Conservation (phyloP, 305 asterid species). For the Stenogyne calaminthoides region DNA sequence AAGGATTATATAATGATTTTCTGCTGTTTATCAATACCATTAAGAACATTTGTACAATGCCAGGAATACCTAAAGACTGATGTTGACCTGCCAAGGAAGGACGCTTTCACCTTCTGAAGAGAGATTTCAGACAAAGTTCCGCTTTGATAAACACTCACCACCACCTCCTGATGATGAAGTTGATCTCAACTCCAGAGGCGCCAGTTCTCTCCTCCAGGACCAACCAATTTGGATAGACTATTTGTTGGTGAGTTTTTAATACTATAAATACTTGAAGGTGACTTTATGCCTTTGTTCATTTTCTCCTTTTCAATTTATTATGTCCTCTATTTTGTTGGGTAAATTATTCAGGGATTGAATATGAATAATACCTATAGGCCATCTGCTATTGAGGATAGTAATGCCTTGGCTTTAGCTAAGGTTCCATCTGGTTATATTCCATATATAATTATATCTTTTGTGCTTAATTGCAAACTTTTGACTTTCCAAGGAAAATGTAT, state of each 20-base stretch:
- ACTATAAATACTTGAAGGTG: constrained; percentile 4
- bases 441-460: constrained; percentile 10
- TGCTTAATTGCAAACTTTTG: constrained; percentile 6
- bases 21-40: not conserved
- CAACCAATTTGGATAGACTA: constrained; percentile 59
- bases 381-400: constrained; percentile 76
- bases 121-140: constrained; percentile 37
- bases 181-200: constrained; percentile 48
- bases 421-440: constrained; percentile 74
- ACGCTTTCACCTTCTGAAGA: constrained; percentile 66
- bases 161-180: constrained; percentile 54
- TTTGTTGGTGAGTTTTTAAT: constrained; percentile 61
- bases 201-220: constrained; percentile 42
- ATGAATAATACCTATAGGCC: too few species aligned
- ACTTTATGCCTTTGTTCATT: constrained; percentile 14
- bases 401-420: constrained; percentile 90
- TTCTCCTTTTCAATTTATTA: constrained; percentile 23
- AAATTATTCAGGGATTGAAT: constrained; percentile 73
- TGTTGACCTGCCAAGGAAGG: constrained; percentile 92
- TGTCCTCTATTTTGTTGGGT: not conserved
- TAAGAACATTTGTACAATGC: constrained; percentile 22
- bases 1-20: not conserved
- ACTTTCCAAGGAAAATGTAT: constrained; percentile 5
- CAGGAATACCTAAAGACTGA: constrained; percentile 96
- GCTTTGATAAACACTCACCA: constrained; percentile 50